Evolutionary conservation across 2,329 filamentous ascomycete species (phyloP).

Genomic region (Corynespora cassiicola): DNA sequence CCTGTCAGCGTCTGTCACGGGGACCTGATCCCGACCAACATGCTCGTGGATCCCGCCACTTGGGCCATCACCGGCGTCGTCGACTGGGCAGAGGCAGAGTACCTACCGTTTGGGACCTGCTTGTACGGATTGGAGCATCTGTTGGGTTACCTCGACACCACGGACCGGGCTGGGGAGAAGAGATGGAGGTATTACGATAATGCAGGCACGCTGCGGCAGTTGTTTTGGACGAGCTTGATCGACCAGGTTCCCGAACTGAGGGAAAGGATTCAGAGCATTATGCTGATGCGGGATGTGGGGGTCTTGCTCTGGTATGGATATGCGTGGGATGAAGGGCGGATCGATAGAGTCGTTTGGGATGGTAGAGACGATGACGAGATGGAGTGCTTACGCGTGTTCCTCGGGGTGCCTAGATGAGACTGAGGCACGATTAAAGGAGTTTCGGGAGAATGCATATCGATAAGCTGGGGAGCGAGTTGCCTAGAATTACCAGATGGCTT

Average conservation of each 20-base stretch:
- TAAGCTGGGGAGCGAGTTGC: no score
- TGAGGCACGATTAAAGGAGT: no score
- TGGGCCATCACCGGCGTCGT: slow-evolving; percentile 61
- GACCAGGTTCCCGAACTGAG: slow-evolving; percentile 45
- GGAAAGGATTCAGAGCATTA: slow-evolving; percentile 43
- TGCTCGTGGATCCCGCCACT: slow-evolving; percentile 57
- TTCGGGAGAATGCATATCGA: no score
- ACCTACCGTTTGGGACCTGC: slow-evolving; percentile 64
- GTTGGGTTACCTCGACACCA: slow-evolving; percentile 54
- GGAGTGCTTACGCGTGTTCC: slow-evolving; percentile 55
- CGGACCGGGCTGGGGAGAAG: slow-evolving; percentile 20
- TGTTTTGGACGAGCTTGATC: slow-evolving; percentile 59
- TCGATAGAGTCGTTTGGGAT: slow-evolving; percentile 64
- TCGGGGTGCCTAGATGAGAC: no score
- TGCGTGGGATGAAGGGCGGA: slow-evolving; percentile 66
- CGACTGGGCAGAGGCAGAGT: slow-evolving; percentile 71
- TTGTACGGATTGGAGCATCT: slow-evolving; percentile 68
- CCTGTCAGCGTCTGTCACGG: slow-evolving; percentile 68
- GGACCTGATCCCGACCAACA: slow-evolving; percentile 64
- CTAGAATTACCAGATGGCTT: no score
- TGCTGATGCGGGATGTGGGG: slow-evolving; percentile 59
- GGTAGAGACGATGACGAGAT: slow-evolving; percentile 61
- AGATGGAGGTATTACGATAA: slow-evolving; percentile 52
- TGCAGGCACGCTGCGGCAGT: slow-evolving; percentile 50
- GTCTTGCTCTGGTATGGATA: slow-evolving; percentile 69